phyloP scores from a whole-genome alignment of 768 basidiomycete species.

The Pleurotus giganteus region DNA sequence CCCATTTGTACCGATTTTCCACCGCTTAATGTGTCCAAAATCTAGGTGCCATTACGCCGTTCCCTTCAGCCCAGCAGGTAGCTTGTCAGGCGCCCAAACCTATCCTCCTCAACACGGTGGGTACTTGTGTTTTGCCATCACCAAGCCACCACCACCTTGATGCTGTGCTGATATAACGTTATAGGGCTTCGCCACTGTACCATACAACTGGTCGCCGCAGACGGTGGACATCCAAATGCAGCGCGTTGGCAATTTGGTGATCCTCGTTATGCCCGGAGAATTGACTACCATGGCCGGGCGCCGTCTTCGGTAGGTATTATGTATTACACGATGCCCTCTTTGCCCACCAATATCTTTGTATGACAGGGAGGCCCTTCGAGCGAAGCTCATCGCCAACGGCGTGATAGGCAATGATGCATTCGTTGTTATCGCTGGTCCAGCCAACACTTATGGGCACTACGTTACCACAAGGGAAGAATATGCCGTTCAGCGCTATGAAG shows the following conservation, averaged over 20 bases:
- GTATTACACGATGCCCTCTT: conserved; percentile 9
- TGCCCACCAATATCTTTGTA: conserved; percentile 24
- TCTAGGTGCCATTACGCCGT: conserved; percentile 62
- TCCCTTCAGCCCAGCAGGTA: conserved; percentile 56
- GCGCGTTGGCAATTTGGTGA: conserved; percentile 70
- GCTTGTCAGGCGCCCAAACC: conserved; percentile 79
- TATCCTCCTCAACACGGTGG: conserved; percentile 70
- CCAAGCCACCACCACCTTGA: conserved; percentile 12
- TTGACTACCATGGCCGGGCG: conserved; percentile 82
- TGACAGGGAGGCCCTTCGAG: conserved; percentile 64
- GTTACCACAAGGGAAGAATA: conserved; percentile 75
- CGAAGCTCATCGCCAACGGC: conserved; percentile 58
- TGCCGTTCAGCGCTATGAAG: conserved; percentile 74
- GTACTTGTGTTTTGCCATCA: conserved; percentile 8
- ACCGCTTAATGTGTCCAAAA: conserved; percentile 9
- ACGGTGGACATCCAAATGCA: conserved; percentile 78
- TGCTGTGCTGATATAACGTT: conserved; percentile 12
- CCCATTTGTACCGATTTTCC: conserved; percentile 1
- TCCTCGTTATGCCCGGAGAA: conserved; percentile 75
- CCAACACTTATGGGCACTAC: conserved; percentile 78
- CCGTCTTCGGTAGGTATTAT: conserved; percentile 56
- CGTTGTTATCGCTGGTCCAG: conserved; percentile 79
- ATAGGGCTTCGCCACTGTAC: conserved; percentile 64
- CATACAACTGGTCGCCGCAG: conserved; percentile 74
- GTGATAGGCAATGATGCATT: conserved; percentile 67